Evolutionary conservation across 768 basidiomycete species (phyloP), one percentile per base, ranked within the genome.

Genomic region (Suillus brevipes): DNA sequence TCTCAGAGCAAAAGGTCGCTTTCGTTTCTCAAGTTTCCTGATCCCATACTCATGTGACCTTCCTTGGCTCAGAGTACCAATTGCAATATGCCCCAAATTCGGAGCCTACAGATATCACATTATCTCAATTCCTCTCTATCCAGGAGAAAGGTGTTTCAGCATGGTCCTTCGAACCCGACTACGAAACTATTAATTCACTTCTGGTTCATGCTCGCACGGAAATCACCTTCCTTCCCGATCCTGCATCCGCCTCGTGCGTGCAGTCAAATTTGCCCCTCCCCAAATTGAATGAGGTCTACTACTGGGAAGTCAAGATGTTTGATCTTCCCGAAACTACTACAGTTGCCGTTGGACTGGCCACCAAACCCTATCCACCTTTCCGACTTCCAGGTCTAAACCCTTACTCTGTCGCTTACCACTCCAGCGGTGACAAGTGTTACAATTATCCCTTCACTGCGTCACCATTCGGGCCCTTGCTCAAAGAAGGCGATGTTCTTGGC

Each of bases 121-220:
- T 99, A 61, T 97, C 97, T 10, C 97, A 99, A 73, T 99, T 99
- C 79, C 88, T 99, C 25, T 95, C 96, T 34, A 99, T 99, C 64
- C 97, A 99, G 75, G 97, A 99, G 79, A 99, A 99, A 74, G 97
- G 97, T 69, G 97, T 99, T 53, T 97, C 96, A 34, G 97, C 97
- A 20, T 99, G 97, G 97, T 95, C 89, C 45, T 99, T 99, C 74
- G 97, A 99, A 76, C 97, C 97, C 42, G 97, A 99, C 76, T 98
- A 96, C 75, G 96, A 99, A 78, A 90, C 94, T 61, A 87, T 95
- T 75, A 90, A 92, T 68, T 94, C 93, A 9, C 84, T 99, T 53
- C 85, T 98, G 49, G 97, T 99, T 59, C 95, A 97, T 71, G 89
- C 93, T 25, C 89, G 97, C 58, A 99, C 97, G 0, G 97, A 99